Percentiles rank a stretch among this genome's conserved stretches.
phyloP scores from a whole-genome alignment of 2,329 filamentous ascomycete genomes.

The Penicillium sp. region DNA sequence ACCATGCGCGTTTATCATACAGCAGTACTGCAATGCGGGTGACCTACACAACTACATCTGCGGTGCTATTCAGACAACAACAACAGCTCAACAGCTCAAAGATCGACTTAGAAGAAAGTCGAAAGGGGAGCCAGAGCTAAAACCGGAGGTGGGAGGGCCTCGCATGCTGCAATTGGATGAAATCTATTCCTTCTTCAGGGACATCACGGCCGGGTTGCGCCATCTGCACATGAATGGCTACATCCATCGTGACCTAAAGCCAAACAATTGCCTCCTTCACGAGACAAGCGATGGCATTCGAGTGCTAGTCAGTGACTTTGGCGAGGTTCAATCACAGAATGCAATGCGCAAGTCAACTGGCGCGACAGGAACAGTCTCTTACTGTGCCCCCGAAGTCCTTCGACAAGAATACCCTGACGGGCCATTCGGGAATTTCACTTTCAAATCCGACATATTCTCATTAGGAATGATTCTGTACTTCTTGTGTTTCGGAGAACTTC shows the following conservation, averaged over 20 bases:
- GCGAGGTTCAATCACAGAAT: slow-evolving; percentile 89
- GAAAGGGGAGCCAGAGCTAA: slow-evolving; percentile 73
- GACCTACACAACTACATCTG: slow-evolving; percentile 88
- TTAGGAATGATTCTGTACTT: slow-evolving; percentile 99
- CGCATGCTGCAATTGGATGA: slow-evolving; percentile 78
- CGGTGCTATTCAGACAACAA: slow-evolving; percentile 65
- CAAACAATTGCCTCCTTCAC: slow-evolving; percentile 91
- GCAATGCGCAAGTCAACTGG: slow-evolving; percentile 85
- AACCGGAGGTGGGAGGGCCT: slow-evolving; percentile 57
- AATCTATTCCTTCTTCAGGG: slow-evolving; percentile 95
- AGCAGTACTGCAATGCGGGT: slow-evolving; percentile 95
- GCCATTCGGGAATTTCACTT: slow-evolving; percentile 88
- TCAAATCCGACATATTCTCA: slow-evolving; percentile 98
- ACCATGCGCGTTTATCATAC: slow-evolving; percentile 93
- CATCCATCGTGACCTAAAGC: slow-evolving; percentile 94
- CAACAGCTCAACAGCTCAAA: slow-evolving; percentile 84
- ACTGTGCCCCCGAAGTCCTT: slow-evolving; percentile 94
- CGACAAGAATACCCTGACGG: slow-evolving; percentile 68
- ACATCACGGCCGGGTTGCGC: slow-evolving; percentile 89
- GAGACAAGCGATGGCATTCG: slow-evolving; percentile 71
- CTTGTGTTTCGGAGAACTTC: slow-evolving; percentile 89
- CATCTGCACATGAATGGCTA: slow-evolving; percentile 91
- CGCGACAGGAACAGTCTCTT: slow-evolving; percentile 94
- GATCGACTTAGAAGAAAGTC: slow-evolving; percentile 83
- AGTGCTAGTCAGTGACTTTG: slow-evolving; percentile 96